These are phyloP conservation scores for Ampelocalamus luodianensis DNA, from an alignment of 176 grass and related monocot genomes.

Conservation along the genomic window DNA sequence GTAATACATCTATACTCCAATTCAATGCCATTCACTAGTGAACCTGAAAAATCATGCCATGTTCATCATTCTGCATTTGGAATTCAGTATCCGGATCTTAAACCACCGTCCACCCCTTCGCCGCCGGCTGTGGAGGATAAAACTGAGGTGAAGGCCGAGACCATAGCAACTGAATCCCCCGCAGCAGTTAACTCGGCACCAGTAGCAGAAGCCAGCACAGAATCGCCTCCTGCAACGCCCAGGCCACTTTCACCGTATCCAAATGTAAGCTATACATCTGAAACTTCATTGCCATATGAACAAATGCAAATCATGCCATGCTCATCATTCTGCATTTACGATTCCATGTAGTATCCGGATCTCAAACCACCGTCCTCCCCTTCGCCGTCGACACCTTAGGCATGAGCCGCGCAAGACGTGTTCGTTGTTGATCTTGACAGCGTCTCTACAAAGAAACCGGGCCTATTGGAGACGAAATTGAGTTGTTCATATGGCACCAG, in stretches of 20 bases:
- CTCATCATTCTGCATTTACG: slow-evolving; percentile 21
- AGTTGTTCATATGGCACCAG: slow-evolving; percentile 33
- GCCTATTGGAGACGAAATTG: slow-evolving; percentile 31
- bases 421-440: background rate
- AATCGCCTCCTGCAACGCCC: slow-evolving; percentile 36
- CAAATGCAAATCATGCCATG: slow-evolving; percentile 1
- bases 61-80: slow-evolving; percentile 22
- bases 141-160: slow-evolving; percentile 42
- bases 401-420: background rate
- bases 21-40: slow-evolving; percentile 7
- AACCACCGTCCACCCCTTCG: slow-evolving; percentile 81
- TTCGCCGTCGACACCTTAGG: slow-evolving; percentile 69
- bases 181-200: slow-evolving; percentile 43
- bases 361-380: slow-evolving; percentile 92
- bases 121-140: slow-evolving; percentile 46
- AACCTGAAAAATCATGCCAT: background rate
- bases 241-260: slow-evolving; percentile 86
- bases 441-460: slow-evolving; percentile 25
- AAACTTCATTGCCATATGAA: background rate
- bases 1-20: slow-evolving; percentile 7
- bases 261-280: slow-evolving; percentile 50
- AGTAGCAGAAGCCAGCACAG: slow-evolving; percentile 36
- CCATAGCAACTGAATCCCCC: slow-evolving; percentile 35
- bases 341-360: slow-evolving; percentile 83
- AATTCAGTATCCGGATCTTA: slow-evolving; percentile 89